Evolutionary conservation across 1,139 yeast genomes (phyloP), one percentile per base, ranked within the genome.

Genomic region (Yamadazyma diospyri): DNA sequence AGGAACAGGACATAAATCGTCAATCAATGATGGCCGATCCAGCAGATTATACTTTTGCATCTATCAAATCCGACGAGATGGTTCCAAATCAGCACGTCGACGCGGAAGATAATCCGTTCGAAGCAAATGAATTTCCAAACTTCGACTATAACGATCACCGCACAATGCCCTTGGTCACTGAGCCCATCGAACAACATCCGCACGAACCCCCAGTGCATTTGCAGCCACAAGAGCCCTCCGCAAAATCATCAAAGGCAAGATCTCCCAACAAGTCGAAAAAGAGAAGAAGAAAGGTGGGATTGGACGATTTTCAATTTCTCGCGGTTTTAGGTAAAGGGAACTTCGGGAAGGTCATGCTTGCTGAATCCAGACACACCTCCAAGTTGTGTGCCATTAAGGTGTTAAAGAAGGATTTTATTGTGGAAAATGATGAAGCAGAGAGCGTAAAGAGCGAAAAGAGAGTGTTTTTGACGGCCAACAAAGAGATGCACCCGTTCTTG

Each of bases 261-360:
- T 30, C 42, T 6, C 39, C 59, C 2, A 59, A 49, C 16, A 65
- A 57, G 42, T 40, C 56, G 9, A 64, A 55, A 37, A 60, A 64
- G 35, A 61, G 69, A 27, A 59, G 72, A 41, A 76, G 84, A 51
- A 87, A 87, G 61, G 82, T 89, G 38, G 97, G 97, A 0, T 72
- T 92, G 45, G 97, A 92, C 57, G 97, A 92, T 61, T 92, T 89
- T 69, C 85, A 86, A 51, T 83, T 92, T 51, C 65, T 92, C 51
- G 94, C 97, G 8, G 98, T 92, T 6, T 71, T 92, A 45, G 98
- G 98, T 53, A 89, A 88, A 55, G 98, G 97, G 61, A 92, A 92
- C 57, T 92, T 92, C 57, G 98, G 98, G 62, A 92, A 92, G 55
- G 97, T 92, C 37, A 86, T 92, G 89, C 72, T 92, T 46, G 97